Evolutionary conservation across 2,329 filamentous ascomycete genomes (phyloP), one percentile per base, ranked within the genome.

Genomic region (Venturia nashicola): DNA sequence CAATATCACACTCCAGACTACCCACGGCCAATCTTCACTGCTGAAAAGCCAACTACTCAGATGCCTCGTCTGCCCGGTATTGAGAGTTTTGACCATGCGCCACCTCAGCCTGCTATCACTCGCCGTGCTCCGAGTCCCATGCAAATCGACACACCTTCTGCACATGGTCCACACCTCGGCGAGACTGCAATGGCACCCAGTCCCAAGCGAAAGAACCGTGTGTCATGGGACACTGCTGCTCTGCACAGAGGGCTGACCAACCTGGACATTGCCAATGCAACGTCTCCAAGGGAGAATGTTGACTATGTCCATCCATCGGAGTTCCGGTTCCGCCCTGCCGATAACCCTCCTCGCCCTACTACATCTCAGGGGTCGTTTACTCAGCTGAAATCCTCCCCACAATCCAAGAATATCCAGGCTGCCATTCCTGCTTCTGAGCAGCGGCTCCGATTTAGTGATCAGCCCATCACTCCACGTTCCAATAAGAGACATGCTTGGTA

Each of bases 41-140:
- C 68, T 84, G 76, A 73, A 79, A 74, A 71, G 76, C 61, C 42
- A 27, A 43, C 34, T 32, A 39, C 34, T 60, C 85, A 87, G 68
- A 83, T 81, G 5, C 79, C 90, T 16, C 85, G 90, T 46, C 81
- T 97, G 16, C 92, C 92, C 0, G 91, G 92, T 16, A 97, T 97
- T 68, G 91, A 96, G 72, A 95, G 90, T 18, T 96, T 97, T 69
- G 91, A 93, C 70, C 86, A 90, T 64, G 79, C 89, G 32, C 87
- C 85, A 34, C 82, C 83, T 65, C 83, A 82, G 23, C 82, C 85
- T 0, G 73, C 79, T 0, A 85, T 87, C 8, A 82, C 84, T 1
- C 82, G 84, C 60, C 84, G 87, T 59, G 82, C 82, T 63, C 80
- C 84, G 2, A 91, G 89, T 62, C 89, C 91, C 0, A 92, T 94